phyloP scores from a whole-genome alignment of 73 alveolate genomes.

The Paramecium caudatum region DNA sequence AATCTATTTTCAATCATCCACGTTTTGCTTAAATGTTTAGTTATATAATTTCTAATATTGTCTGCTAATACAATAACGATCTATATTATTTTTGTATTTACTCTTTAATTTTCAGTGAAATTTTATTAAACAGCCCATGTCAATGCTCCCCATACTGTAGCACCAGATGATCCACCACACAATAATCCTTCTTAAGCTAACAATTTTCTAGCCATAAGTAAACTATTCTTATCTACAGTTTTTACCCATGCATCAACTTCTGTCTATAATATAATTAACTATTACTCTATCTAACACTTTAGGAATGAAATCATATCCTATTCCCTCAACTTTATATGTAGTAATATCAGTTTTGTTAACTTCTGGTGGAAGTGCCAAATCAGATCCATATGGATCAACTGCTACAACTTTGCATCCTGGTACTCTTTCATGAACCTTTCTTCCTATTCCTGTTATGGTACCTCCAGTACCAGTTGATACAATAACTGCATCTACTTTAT shows the following conservation, averaged over 20 bases:
- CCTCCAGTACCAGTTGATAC: slow-evolving; percentile 99
- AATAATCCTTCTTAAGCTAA: slow-evolving; percentile 88
- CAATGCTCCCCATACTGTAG: slow-evolving; percentile 87
- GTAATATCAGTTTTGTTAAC: slow-evolving; percentile 75
- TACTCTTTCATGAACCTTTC: slow-evolving; percentile 92
- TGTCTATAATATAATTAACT: not conserved
- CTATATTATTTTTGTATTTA: slow-evolving; percentile 5
- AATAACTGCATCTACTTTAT: slow-evolving; percentile 89
- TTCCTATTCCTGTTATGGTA: slow-evolving; percentile 95
- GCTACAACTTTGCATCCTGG: slow-evolving; percentile 91
- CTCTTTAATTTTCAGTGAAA: slow-evolving; percentile 85
- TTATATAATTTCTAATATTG: slow-evolving; percentile 88
- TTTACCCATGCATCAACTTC: slow-evolving; percentile 85
- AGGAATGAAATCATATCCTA: slow-evolving; percentile 93
- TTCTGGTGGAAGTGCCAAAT: slow-evolving; percentile 86
- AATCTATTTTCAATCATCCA: slow-evolving; percentile 94
- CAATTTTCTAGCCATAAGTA: slow-evolving; percentile 86
- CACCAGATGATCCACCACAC: slow-evolving; percentile 91
- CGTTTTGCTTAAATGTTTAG: slow-evolving; percentile 87
- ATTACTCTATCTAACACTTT: slow-evolving; percentile 83
- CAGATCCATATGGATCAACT: slow-evolving; percentile 97
- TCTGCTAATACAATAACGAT: slow-evolving; percentile 85
- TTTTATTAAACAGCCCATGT: slow-evolving; percentile 76
- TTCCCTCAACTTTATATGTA: slow-evolving; percentile 91
- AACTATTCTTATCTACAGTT: slow-evolving; percentile 82